Base-by-base conservation (phyloP, 345 rosid species). In the Combretum micranthum region DNA sequence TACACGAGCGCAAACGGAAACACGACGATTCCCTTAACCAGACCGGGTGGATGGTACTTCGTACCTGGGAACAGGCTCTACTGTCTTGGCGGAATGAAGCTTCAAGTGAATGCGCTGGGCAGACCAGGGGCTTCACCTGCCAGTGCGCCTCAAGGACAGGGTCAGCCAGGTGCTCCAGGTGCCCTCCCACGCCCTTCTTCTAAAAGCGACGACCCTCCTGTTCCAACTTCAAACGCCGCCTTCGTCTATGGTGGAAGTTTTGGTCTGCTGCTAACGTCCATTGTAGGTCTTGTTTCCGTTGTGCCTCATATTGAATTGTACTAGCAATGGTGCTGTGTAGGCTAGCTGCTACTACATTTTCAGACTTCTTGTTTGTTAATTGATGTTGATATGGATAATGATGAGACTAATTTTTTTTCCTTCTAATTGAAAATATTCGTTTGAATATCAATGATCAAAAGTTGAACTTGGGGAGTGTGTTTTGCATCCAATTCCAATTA, bases 41-140 rank as follows among this genome's bases (percentile, higher is more conserved):
- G 73, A 14, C 78, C 87, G 0, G 97, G 90, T 4, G 20, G 67
- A 4, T 65, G 80, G 64, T 94, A 79, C 61, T 94, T 94, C 53
- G 44, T 80, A 4, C 68, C 80, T 14, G 96, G 88, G 0, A 83
- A 82, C 77, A 65, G 60, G 76, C 70, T 94, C 15, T 67, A 82
- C 48, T 94, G 99, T 70, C 72, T 87, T 4, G 87, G 96, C 15
- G 99, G 99, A 39, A 80, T 89, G 99, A 93, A 73, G 72, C 78
- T 93, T 13, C 76, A 37, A 52, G 86, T 85, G 13, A 55, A 73
- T 16, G 87, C 79, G 9, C 55, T 49, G 65, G 84, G 61, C 12
- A 69, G 73, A 39, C 64, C 55, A 20, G 67, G 85, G 17, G 52
- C 70, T 60, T 70, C 89, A 2, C 73, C 88, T 0, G 76, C 48